phyloP scores from a whole-genome alignment of 495 filamentous ascomycete species.

The Penicillium bialowiezense region DNA sequence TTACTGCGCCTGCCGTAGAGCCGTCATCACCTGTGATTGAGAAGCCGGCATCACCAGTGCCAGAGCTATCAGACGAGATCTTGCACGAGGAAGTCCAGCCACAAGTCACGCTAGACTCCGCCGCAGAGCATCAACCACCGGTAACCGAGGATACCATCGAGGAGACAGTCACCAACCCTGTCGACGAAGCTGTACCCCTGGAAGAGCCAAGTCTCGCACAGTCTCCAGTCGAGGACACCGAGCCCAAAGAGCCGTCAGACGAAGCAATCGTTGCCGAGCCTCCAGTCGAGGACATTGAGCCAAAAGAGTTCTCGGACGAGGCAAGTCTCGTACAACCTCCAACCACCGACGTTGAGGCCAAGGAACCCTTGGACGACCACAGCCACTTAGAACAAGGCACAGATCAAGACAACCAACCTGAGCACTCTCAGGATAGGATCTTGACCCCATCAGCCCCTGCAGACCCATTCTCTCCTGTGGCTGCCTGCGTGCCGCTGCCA shows the following conservation, averaged over 20 bases:
- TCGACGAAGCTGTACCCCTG: constrained; percentile 1
- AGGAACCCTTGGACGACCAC: constrained; percentile 11
- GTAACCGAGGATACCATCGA: not conserved
- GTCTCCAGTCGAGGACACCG: constrained; percentile 8
- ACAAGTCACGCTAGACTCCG: constrained; percentile 13
- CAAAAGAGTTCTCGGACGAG: not conserved
- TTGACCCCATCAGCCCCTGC: constrained; percentile 10
- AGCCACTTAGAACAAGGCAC: constrained; percentile 1
- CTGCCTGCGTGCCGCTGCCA: constrained; percentile 29
- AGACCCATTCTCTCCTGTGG: constrained; percentile 24
- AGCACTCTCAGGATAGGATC: constrained; percentile 2
- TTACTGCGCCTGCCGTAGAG: constrained; percentile 11
- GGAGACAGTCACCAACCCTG: constrained; percentile 17
- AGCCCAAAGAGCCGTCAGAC: constrained; percentile 2
- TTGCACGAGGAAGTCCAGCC: constrained; percentile 5
- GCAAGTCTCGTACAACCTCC: not conserved
- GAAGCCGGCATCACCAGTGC: not conserved
- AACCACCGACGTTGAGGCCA: not conserved
- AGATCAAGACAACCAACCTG: constrained; percentile 12
- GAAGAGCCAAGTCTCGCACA: constrained; percentile 4
- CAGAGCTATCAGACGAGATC: not conserved
- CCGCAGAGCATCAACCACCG: constrained; percentile 14
- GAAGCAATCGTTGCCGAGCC: not conserved
- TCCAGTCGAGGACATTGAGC: constrained; percentile 10
- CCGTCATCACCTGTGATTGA: constrained; percentile 12